Conservation (phyloP, 345 rosid genomes). For the Salix caprea region DNA sequence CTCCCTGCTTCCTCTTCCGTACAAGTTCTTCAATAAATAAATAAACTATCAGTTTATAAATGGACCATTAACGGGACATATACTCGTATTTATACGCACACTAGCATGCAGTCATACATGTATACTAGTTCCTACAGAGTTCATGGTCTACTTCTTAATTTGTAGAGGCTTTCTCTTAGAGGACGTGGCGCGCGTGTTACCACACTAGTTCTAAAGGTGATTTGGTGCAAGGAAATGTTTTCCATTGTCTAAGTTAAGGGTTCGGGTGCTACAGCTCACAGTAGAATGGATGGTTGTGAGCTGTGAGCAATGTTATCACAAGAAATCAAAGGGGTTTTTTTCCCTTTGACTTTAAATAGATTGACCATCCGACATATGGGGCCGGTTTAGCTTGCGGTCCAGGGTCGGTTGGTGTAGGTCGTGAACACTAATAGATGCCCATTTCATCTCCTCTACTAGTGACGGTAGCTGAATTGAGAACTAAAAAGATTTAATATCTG, state of each 20-base stretch:
- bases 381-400: conserved; percentile 10
- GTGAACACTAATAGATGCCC: conserved; percentile 11
- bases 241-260: conserved; percentile 7
- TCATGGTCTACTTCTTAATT: background rate
- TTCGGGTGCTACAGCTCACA: conserved; percentile 13
- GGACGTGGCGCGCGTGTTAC: conserved; percentile 5
- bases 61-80: background rate
- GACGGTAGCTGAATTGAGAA: background rate
- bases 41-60: background rate
- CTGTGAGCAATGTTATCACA: background rate
- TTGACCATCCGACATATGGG: conserved; percentile 32
- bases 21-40: background rate
- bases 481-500: background rate
- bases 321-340: conserved; percentile 1
- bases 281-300: background rate
- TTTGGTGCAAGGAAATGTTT: background rate
- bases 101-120: background rate
- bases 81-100: background rate
- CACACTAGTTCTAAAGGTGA: background rate
- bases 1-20: background rate
- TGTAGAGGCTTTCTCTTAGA: background rate
- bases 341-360: conserved; percentile 5
- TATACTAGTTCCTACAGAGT: background rate
- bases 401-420: conserved; percentile 17
- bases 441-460: background rate